Evolutionary conservation across 352 stramenopile genomes (phyloP).

Genomic region (Albugo candida): DNA sequence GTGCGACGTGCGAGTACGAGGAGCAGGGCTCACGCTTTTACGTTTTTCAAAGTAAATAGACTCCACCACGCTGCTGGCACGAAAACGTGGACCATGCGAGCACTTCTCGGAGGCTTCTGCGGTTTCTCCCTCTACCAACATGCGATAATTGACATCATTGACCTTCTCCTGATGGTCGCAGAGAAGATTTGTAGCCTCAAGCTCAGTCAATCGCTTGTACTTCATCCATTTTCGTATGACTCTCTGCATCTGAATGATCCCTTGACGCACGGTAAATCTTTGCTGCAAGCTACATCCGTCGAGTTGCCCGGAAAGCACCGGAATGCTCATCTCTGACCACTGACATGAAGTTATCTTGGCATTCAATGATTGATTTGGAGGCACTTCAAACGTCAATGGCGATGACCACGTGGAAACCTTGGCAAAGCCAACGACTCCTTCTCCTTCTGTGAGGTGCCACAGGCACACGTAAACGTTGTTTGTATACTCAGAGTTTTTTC

Average conservation of each 20-base stretch:
- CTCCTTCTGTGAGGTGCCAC: constrained; percentile 61
- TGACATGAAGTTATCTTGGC: constrained; percentile 38
- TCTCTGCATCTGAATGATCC: constrained; percentile 16
- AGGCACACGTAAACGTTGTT: constrained; percentile 16
- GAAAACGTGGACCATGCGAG: no score
- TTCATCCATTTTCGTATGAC: constrained; percentile 10
- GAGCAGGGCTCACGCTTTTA: no score
- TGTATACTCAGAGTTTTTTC: no score
- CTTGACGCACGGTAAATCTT: constrained; percentile 3
- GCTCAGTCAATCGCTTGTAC: no score
- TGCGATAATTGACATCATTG: no score
- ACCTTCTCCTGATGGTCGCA: no score
- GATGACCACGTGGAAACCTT: constrained; percentile 4
- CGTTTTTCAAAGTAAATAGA: no score
- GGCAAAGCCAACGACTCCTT: constrained; percentile 44
- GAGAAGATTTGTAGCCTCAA: no score
- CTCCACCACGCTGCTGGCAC: no score
- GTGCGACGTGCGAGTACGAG: background rate
- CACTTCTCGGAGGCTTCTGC: no score
- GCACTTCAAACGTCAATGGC: constrained; percentile 9
- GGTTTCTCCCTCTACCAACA: no score
- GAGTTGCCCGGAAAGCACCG: constrained; percentile 24
- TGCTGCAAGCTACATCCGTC: constrained; percentile 10
- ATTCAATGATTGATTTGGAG: constrained; percentile 6
- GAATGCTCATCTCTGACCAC: constrained; percentile 35